Percentiles rank a stretch among this genome's conserved stretches.
Conservation (phyloP, 306 rosid species). For the Mucuna pruriens region DNA sequence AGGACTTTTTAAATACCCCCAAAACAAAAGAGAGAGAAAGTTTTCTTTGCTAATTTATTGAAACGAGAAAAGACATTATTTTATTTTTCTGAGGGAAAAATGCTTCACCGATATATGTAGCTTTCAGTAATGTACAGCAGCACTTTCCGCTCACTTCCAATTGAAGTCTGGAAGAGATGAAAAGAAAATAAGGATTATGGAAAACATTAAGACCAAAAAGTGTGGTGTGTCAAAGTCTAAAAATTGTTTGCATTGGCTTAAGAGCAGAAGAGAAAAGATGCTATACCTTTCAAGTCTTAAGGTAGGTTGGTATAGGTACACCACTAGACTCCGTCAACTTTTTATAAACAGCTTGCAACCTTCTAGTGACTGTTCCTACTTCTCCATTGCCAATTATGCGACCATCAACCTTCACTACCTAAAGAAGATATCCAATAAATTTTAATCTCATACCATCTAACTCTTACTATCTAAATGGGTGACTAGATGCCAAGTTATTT, state of each 20-base stretch:
- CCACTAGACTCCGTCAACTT: slow-evolving; percentile 72
- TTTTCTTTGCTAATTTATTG: neutral
- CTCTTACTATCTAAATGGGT: neutral
- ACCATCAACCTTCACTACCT: slow-evolving; percentile 93
- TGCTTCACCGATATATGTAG: neutral
- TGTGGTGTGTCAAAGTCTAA: neutral
- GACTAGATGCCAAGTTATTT: neutral
- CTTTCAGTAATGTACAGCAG: neutral
- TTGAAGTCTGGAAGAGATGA: slow-evolving; percentile 5
- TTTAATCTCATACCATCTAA: neutral
- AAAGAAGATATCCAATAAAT: slow-evolving; percentile 14
- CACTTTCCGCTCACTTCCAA: slow-evolving; percentile 27
- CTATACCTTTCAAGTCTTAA: slow-evolving; percentile 32
- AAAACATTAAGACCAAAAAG: slow-evolving; percentile 10
- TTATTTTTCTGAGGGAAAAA: neutral
- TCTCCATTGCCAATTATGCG: slow-evolving; percentile 78
- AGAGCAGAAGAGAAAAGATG: slow-evolving; percentile 26
- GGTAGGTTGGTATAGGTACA: slow-evolving; percentile 57
- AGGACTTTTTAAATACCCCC: neutral
- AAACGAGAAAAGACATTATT: neutral
- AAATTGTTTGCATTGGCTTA: slow-evolving; percentile 31
- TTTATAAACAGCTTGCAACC: slow-evolving; percentile 73
- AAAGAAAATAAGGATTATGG: slow-evolving; percentile 1
- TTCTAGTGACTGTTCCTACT: slow-evolving; percentile 74
- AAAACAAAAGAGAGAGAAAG: neutral